Percentiles rank a stretch among this genome's conserved stretches.
Conservation (phyloP, 1,284 basidiomycete species). For the Ceratobasidium sp. region DNA sequence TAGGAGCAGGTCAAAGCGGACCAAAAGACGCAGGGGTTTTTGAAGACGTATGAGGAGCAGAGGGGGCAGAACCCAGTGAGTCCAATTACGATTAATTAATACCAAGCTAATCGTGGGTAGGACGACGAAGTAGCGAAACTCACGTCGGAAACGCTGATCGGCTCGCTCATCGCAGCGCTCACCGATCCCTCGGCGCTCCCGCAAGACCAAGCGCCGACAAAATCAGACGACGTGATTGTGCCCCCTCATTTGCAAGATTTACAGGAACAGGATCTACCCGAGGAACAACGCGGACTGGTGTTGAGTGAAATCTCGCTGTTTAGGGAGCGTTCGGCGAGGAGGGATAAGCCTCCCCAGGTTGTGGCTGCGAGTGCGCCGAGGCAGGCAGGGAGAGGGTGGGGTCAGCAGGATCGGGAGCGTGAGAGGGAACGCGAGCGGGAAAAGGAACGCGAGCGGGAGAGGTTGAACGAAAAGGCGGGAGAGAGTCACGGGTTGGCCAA, state of each 20-base stretch:
- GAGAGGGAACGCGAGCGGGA: conserved; percentile 80
- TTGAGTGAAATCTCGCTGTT: conserved; percentile 95
- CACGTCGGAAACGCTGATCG: conserved; percentile 48
- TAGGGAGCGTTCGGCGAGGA: conserved; percentile 82
- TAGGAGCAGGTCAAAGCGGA: conserved; percentile 82
- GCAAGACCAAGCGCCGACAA: conserved; percentile 68
- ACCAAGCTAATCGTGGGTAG: conserved; percentile 49
- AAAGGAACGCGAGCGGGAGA: conserved; percentile 59
- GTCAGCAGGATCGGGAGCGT: conserved; percentile 59
- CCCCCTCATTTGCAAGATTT: conserved; percentile 95
- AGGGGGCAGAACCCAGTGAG: conserved; percentile 84
- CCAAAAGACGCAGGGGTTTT: conserved; percentile 85
- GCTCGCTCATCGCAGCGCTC: conserved; percentile 48
- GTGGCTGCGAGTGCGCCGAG: conserved; percentile 62
- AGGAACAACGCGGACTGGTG: conserved; percentile 90
- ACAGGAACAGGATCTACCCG: conserved; percentile 94
- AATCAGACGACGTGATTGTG: conserved; percentile 61
- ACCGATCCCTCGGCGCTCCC: conserved; percentile 60
- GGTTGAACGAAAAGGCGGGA: conserved; percentile 68
- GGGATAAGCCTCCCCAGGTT: conserved; percentile 64
- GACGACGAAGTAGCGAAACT: conserved; percentile 67
- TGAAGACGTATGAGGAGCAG: conserved; percentile 83
- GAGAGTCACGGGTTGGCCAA: conserved; percentile 69
- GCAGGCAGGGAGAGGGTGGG: conserved; percentile 38
- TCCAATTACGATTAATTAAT: background rate